Evolutionary conservation across 2,329 filamentous ascomycete species (phyloP).

Genomic region (Nannizziopsis barbatae): DNA sequence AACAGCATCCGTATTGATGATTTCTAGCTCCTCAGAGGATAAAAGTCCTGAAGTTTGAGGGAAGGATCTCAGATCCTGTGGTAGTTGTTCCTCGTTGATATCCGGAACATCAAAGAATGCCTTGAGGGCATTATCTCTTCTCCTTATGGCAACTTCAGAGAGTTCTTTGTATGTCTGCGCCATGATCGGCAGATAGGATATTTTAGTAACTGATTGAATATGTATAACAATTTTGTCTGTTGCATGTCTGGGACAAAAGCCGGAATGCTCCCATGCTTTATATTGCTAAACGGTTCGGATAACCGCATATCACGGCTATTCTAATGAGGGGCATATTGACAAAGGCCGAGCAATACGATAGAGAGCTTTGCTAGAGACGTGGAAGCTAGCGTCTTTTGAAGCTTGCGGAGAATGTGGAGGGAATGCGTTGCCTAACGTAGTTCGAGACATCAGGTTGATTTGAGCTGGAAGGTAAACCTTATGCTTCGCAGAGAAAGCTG

Average conservation of each 20-base stretch:
- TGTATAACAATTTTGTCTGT: too few species aligned
- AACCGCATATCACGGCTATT: conserved; percentile 8
- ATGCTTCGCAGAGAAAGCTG: too few species aligned
- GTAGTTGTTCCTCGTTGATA: conserved; percentile 14
- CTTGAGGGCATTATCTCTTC: conserved; percentile 24
- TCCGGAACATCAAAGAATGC: conserved; percentile 15
- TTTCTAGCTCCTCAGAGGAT: conserved; percentile 40
- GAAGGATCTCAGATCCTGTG: conserved; percentile 15
- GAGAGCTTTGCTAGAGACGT: too few species aligned
- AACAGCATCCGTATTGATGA: conserved; percentile 34
- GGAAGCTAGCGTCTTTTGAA: too few species aligned
- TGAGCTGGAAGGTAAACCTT: too few species aligned
- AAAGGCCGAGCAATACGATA: background rate
- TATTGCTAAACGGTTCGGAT: too few species aligned
- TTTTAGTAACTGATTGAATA: background rate
- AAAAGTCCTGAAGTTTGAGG: conserved; percentile 46
- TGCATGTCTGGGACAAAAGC: too few species aligned
- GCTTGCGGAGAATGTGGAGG: too few species aligned
- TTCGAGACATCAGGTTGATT: too few species aligned
- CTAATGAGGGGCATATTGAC: background rate
- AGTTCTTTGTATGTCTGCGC: conserved; percentile 29
- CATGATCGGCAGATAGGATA: conserved; percentile 15
- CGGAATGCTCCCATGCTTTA: too few species aligned
- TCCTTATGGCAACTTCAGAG: conserved; percentile 28
- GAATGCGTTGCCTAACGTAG: too few species aligned